Percentiles rank a stretch among this genome's conserved stretches.
phyloP scores from a whole-genome alignment of 192 early-diverging fungal species.

The Diversispora epigaea region DNA sequence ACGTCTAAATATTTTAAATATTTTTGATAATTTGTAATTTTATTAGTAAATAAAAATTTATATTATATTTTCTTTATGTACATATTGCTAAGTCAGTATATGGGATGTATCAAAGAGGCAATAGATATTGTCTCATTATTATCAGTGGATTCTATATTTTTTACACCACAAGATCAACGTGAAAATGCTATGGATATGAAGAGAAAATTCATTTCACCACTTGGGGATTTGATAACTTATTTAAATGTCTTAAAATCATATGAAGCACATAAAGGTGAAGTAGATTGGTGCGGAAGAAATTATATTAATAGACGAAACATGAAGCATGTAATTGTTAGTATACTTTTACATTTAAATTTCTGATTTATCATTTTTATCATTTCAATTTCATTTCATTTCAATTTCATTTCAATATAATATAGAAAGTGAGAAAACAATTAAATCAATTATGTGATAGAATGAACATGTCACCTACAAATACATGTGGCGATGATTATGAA shows the following conservation, averaged over 20 bases:
- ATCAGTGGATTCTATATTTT: constrained; percentile 90
- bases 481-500: constrained; percentile 75
- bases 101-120: constrained; percentile 82
- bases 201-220: constrained; percentile 74
- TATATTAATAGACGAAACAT: constrained; percentile 87
- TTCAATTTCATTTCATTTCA: no score
- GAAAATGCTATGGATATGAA: constrained; percentile 81
- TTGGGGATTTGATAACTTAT: constrained; percentile 93
- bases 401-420: background rate
- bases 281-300: constrained; percentile 87
- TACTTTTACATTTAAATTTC: background rate
- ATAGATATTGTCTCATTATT: constrained; percentile 89
- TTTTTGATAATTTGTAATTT: background rate
- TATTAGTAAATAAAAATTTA: background rate
- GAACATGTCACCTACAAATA: constrained; percentile 59
- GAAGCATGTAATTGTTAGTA: constrained; percentile 71
- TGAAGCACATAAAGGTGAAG: constrained; percentile 72
- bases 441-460: constrained; percentile 71
- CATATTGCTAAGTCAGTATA: constrained; percentile 32
- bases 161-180: constrained; percentile 81
- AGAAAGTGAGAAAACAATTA: constrained; percentile 88
- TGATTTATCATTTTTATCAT: background rate
- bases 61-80: background rate
- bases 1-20: background rate
- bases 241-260: constrained; percentile 83